Percentiles rank a stretch among this genome's conserved stretches.
Evolutionary conservation across 1,284 basidiomycete genomes (phyloP).

Genomic region (Puccinia hordei): DNA sequence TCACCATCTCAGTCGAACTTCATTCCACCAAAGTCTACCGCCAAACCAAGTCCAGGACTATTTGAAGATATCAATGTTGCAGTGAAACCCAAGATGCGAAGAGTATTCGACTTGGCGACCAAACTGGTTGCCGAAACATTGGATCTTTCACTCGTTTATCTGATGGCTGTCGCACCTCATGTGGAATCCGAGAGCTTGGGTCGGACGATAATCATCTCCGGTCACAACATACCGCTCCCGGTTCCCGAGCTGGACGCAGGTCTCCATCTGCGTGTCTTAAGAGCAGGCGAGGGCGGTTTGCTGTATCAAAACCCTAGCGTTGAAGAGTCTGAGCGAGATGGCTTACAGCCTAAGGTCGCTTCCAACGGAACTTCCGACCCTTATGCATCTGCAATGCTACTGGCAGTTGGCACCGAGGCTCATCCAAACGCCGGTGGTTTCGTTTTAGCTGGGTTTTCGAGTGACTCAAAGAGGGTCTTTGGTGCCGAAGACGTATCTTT

Average conservation of each 20-base stretch:
- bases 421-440: conserved; percentile 18
- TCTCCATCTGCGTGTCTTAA: conserved; percentile 35
- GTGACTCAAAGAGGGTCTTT: conserved; percentile 45
- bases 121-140: conserved; percentile 41
- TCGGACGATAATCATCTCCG: conserved; percentile 33
- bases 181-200: background rate
- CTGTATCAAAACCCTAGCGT: conserved; percentile 47
- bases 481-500: conserved; percentile 43
- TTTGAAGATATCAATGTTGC: conserved; percentile 39
- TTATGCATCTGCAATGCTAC: conserved; percentile 43
- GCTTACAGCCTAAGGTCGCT: background rate
- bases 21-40: background rate
- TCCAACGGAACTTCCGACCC: background rate
- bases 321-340: conserved; percentile 23
- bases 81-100: conserved; percentile 45
- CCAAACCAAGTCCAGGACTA: background rate
- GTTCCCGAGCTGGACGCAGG: conserved; percentile 32
- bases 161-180: conserved; percentile 32
- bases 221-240: conserved; percentile 33
- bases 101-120: conserved; percentile 49
- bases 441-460: conserved; percentile 40
- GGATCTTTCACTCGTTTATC: conserved; percentile 46
- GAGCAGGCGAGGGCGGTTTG: conserved; percentile 25
- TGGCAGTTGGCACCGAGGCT: conserved; percentile 15
- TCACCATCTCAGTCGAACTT: background rate